phyloP scores from a whole-genome alignment of 768 basidiomycete species.

The Kwoniella sp. region DNA sequence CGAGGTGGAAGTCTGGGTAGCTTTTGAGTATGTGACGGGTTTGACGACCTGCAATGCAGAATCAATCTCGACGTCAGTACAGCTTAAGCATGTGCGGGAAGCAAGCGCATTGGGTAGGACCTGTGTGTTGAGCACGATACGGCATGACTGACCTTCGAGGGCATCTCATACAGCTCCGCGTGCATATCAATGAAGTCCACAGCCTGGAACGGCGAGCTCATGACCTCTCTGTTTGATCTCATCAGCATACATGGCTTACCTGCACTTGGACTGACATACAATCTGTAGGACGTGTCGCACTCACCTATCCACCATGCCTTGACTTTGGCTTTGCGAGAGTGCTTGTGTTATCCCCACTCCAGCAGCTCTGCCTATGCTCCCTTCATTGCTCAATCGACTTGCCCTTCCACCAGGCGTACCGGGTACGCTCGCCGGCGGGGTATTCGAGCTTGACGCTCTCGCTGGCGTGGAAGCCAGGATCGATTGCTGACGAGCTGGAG shows the following conservation, averaged over 20 bases:
- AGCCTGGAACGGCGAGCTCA: slow-evolving; percentile 55
- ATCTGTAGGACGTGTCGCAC: neutral
- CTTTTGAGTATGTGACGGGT: slow-evolving; percentile 55
- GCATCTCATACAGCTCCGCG: slow-evolving; percentile 86
- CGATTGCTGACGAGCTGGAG: slow-evolving; percentile 44
- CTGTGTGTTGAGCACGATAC: slow-evolving; percentile 9
- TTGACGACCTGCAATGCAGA: slow-evolving; percentile 19
- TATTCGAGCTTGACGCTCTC: slow-evolving; percentile 41
- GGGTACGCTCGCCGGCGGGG: slow-evolving; percentile 31
- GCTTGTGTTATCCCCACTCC: slow-evolving; percentile 14
- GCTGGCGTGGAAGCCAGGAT: slow-evolving; percentile 21
- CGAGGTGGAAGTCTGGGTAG: slow-evolving; percentile 49
- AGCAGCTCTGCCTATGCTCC: slow-evolving; percentile 16
- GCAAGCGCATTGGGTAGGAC: too few species aligned
- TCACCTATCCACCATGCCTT: slow-evolving; percentile 34
- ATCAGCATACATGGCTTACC: neutral
- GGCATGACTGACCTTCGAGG: slow-evolving; percentile 67
- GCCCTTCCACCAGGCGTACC: slow-evolving; percentile 35
- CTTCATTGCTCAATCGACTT: slow-evolving; percentile 40
- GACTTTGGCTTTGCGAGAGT: slow-evolving; percentile 6
- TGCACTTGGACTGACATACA: neutral
- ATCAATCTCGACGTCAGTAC: neutral
- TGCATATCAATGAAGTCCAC: slow-evolving; percentile 86
- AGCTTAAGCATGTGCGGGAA: too few species aligned
- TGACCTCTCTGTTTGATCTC: slow-evolving; percentile 18